Percentiles rank a stretch among this genome's conserved stretches.
These are phyloP conservation scores for Chlamydomonas sp. DNA, from an alignment of 139 green algal species.

Conservation along the genomic window DNA sequence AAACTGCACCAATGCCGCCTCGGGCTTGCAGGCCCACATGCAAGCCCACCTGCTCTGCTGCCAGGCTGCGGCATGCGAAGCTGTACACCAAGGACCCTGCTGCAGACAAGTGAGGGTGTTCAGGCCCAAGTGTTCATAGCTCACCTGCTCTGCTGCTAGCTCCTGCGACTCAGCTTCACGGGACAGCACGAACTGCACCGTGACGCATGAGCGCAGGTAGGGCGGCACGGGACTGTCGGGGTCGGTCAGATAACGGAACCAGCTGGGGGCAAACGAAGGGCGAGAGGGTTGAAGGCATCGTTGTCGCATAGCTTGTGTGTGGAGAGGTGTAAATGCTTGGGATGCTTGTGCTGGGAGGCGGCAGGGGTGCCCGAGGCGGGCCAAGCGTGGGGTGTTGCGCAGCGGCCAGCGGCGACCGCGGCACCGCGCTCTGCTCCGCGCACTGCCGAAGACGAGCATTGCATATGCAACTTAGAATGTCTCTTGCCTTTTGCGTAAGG, in stretches of 20 bases:
- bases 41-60: neutral
- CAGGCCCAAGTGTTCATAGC: neutral
- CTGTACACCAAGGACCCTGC: neutral
- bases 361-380: too few relatives aligned
- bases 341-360: neutral
- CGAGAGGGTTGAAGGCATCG: too few relatives aligned
- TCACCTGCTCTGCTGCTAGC: neutral
- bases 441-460: neutral
- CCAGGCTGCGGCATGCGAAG: neutral
- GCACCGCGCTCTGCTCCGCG: neutral
- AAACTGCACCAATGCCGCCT: too few relatives aligned
- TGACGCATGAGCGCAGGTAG: neutral
- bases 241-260: conserved; percentile 28
- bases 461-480: neutral
- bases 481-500: conserved; percentile 1
- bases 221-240: neutral
- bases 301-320: too few relatives aligned
- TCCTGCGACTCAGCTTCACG: neutral
- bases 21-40: too few relatives aligned
- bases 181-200: conserved; percentile 11
- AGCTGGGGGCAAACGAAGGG: neutral
- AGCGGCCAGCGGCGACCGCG: too few relatives aligned
- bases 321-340: neutral
- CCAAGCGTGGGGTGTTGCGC: too few relatives aligned
- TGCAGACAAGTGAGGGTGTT: neutral